Base-by-base conservation (phyloP, 306 rosid genomes). In the Corylus americana region DNA sequence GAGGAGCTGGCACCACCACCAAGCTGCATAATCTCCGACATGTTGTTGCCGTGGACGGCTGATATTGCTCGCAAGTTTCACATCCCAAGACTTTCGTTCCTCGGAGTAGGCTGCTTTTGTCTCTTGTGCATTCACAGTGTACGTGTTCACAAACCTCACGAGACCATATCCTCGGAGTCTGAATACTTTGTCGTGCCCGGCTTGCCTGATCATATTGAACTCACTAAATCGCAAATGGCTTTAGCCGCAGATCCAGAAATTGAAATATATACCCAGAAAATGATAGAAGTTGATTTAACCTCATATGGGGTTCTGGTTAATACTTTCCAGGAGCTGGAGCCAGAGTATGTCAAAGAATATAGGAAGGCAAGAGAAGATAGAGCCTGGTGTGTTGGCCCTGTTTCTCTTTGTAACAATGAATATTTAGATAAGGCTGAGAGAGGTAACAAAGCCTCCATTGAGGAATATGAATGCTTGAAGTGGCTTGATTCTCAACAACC, bases 21-120 rank as follows among this genome's bases (percentile, higher is more conserved):
- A 17, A 75, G 59, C 73, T 89, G 91, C 87, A 86, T 92, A 17
- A 86, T 91, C 62, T 88, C 97, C 22, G 92, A 90, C 57, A 72
- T 84, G 27, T 0, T 86, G 31, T 70, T 93, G 48, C 82, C 92
- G 1, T 86, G 83, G 82, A 88, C 91, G 25, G 59, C 84, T 48
- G 66, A 84, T 47, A 82, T 91, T 31, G 89, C 91, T 11, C 74
- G 18, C 11, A 86, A 76, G 68, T 81, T 87, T 64, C 39, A 82
- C 18, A 78, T 91, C 44, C 98, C 94, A 1, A 83, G 96, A 85
- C 73, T 93, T 18, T 85, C 92, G 12, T 92, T 90, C 84, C 44
- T 31, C 12, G 92, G 89, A 12, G 44, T 71, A 0, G 44, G 87
- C 54, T 86, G 95, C 45, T 92, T 90, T 77, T 82, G 75, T 70